Percentiles rank a stretch among this genome's conserved stretches.
These are phyloP conservation scores for Fusarium avenaceum DNA, from an alignment of 2,329 filamentous ascomycete species.

Conservation along the genomic window DNA sequence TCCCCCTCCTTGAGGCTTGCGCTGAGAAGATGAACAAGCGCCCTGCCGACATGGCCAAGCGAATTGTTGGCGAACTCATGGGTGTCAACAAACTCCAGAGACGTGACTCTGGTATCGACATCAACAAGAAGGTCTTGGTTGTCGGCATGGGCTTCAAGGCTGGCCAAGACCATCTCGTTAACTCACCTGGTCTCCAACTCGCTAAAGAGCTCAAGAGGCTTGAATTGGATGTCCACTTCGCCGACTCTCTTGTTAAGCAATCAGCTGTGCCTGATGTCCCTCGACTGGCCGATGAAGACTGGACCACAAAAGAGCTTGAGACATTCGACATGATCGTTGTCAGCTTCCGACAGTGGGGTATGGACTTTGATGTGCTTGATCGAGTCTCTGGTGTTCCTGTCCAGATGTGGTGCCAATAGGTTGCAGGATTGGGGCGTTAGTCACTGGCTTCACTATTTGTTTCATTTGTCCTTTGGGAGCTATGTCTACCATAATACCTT, in stretches of 20 bases:
- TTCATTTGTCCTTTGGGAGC: neutral
- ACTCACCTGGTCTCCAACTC: conserved; percentile 38
- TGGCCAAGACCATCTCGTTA: conserved; percentile 42
- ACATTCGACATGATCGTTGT: conserved; percentile 41
- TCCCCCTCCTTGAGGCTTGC: conserved; percentile 61
- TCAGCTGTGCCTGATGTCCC: conserved; percentile 30
- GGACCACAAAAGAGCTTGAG: conserved; percentile 33
- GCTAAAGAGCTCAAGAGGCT: conserved; percentile 34
- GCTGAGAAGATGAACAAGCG: conserved; percentile 59
- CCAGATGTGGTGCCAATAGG: conserved; percentile 37
- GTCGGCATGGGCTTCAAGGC: conserved; percentile 45
- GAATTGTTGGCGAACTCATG: conserved; percentile 10
- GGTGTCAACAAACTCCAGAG: conserved; percentile 1
- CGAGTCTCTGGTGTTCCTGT: conserved; percentile 22
- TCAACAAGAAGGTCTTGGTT: conserved; percentile 33
- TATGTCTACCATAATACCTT: neutral
- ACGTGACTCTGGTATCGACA: conserved; percentile 24
- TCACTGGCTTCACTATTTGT: too few species aligned
- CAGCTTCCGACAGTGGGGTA: conserved; percentile 25
- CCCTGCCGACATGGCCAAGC: conserved; percentile 47
- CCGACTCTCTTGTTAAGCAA: conserved; percentile 41
- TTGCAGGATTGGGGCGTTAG: too few species aligned
- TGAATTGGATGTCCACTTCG: conserved; percentile 35
- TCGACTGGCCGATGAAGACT: conserved; percentile 30
- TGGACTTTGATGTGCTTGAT: conserved; percentile 35